Percentiles rank a stretch among this genome's conserved stretches.
These are phyloP conservation scores for Aspergillus fischeri DNA, from an alignment of 2,329 filamentous ascomycete genomes.

Conservation along the genomic window DNA sequence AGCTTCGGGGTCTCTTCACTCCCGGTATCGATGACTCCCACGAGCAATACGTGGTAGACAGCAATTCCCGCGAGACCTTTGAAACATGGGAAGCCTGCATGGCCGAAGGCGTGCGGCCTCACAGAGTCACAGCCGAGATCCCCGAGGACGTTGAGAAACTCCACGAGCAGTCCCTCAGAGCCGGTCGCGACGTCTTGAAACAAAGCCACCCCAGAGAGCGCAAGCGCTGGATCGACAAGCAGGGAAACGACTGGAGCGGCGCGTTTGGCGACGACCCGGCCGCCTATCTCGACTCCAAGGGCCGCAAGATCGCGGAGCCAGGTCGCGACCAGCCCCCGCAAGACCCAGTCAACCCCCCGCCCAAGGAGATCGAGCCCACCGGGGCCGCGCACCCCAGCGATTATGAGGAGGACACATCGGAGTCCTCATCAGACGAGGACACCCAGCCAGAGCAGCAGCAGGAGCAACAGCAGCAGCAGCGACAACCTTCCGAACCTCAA, in stretches of 20 bases:
- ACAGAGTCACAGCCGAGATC: conserved; percentile 68
- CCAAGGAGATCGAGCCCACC: conserved; percentile 23
- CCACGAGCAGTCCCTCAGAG: conserved; percentile 74
- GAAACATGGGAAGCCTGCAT: conserved; percentile 93
- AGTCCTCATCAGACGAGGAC: not conserved
- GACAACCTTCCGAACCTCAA: not conserved
- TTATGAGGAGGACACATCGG: conserved; percentile 15
- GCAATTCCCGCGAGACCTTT: conserved; percentile 85
- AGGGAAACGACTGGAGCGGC: conserved; percentile 80
- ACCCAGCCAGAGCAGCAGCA: not conserved
- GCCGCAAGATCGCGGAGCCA: conserved; percentile 54
- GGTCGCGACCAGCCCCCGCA: conserved; percentile 50
- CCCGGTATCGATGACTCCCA: conserved; percentile 87
- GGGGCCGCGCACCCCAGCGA: conserved; percentile 19
- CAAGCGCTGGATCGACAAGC: conserved; percentile 70
- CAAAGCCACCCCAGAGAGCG: conserved; percentile 63
- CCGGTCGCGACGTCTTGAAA: conserved; percentile 76
- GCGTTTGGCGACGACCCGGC: conserved; percentile 77
- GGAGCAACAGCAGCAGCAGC: not conserved
- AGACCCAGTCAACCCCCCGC: conserved; percentile 48
- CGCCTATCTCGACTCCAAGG: conserved; percentile 51
- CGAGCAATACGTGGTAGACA: conserved; percentile 75
- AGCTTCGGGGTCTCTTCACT: conserved; percentile 79
- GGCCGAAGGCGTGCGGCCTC: conserved; percentile 74
- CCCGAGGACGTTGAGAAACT: conserved; percentile 68